These are phyloP conservation scores for Syncephalastrum racemosum DNA, from an alignment of 371 early-diverging fungal genomes.

Conservation along the genomic window DNA sequence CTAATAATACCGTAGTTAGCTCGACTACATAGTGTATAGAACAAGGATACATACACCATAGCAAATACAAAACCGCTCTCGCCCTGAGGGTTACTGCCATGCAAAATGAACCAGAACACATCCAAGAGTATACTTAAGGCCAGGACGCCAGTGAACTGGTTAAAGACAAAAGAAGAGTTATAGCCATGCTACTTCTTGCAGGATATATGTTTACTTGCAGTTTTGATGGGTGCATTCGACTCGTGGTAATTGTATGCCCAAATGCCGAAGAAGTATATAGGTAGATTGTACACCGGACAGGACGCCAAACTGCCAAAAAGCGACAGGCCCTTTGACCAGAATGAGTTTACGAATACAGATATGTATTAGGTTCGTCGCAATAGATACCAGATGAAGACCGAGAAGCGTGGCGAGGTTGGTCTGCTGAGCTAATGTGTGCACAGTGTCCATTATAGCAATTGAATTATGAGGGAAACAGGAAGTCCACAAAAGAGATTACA, in stretches of 20 bases:
- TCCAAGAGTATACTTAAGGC: slow-evolving; percentile 46
- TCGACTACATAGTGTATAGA: no score
- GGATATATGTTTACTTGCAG: slow-evolving; percentile 21
- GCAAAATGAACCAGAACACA: slow-evolving; percentile 47
- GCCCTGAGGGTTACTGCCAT: slow-evolving; percentile 27
- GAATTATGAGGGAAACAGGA: background rate
- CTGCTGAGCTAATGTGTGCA: slow-evolving; percentile 41
- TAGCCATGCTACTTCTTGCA: no score
- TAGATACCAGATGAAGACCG: slow-evolving; percentile 43
- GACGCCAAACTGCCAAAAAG: slow-evolving; percentile 43
- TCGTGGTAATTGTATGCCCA: slow-evolving; percentile 54
- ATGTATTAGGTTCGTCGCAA: background rate
- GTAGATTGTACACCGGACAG: slow-evolving; percentile 48
- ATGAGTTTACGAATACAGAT: background rate
- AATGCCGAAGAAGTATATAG: slow-evolving; percentile 52
- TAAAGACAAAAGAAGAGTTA: background rate
- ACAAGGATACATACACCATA: slow-evolving; percentile 31
- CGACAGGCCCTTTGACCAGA: slow-evolving; percentile 31
- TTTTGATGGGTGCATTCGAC: slow-evolving; percentile 48
- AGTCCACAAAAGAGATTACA: no score
- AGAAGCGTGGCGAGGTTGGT: slow-evolving; percentile 45
- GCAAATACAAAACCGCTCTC: slow-evolving; percentile 48
- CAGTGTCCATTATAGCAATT: slow-evolving; percentile 28
- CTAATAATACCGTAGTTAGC: slow-evolving; percentile 14
- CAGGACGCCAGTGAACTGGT: slow-evolving; percentile 44